Evolutionary conservation across 805 yeast genomes (phyloP).

Genomic region (Yamadazyma kitorensis): DNA sequence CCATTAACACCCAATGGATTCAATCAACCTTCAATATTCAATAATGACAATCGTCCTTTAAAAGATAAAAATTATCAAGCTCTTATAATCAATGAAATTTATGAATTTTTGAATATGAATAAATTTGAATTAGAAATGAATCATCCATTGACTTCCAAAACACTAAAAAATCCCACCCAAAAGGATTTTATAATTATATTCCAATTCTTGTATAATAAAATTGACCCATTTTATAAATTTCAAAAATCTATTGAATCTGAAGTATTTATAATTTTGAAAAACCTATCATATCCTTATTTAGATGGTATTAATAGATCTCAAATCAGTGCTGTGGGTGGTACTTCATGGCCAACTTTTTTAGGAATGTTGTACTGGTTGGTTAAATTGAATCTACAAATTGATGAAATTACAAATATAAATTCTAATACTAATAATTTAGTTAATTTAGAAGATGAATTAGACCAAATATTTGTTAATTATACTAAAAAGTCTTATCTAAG

Average conservation of each 20-base stretch:
- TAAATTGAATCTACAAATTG: slow-evolving; percentile 43
- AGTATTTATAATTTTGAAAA: slow-evolving; percentile 62
- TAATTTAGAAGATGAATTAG: slow-evolving; percentile 41
- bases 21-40: too few relatives aligned
- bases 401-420: slow-evolving; percentile 25
- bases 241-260: slow-evolving; percentile 71
- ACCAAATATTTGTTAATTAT: slow-evolving; percentile 56
- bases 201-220: slow-evolving; percentile 70
- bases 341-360: slow-evolving; percentile 78
- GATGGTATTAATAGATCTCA: slow-evolving; percentile 81
- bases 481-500: slow-evolving; percentile 64
- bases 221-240: slow-evolving; percentile 79
- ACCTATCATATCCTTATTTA: slow-evolving; percentile 72
- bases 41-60: slow-evolving; percentile 79
- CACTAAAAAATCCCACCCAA: slow-evolving; percentile 78
- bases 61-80: slow-evolving; percentile 69
- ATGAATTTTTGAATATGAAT: slow-evolving; percentile 58
- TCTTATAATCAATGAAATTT: slow-evolving; percentile 63
- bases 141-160: slow-evolving; percentile 62
- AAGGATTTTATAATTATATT: slow-evolving; percentile 77
- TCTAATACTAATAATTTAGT: slow-evolving; percentile 17
- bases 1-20: too few relatives aligned
- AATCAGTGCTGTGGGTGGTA: slow-evolving; percentile 88
- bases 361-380: slow-evolving; percentile 85
- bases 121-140: slow-evolving; percentile 74